Conservation (phyloP, 2,329 filamentous ascomycete genomes). For the Hypoxylon sp. region DNA sequence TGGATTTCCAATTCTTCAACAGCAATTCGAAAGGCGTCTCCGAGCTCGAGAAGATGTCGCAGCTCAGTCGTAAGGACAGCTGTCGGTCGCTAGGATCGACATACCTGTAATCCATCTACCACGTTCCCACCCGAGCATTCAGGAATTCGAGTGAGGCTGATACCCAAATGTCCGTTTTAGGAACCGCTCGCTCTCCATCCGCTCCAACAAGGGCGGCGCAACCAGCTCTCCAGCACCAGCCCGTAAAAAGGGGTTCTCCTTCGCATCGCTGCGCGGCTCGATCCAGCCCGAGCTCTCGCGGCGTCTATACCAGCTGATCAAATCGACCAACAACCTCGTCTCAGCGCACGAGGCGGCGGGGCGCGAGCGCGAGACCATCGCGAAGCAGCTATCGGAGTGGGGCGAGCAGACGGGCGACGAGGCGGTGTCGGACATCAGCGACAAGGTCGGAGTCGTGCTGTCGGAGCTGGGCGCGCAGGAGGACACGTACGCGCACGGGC, state of each 20-base stretch:
- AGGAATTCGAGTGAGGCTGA: conserved; percentile 31
- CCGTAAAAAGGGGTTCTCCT: conserved; percentile 80
- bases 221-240: conserved; percentile 55
- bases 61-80: conserved; percentile 40
- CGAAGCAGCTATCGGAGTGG: conserved; percentile 95
- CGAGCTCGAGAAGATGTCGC: conserved; percentile 49
- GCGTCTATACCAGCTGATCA: conserved; percentile 92
- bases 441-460: conserved; percentile 94
- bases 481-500: conserved; percentile 84
- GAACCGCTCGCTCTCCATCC: conserved; percentile 54
- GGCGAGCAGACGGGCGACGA: conserved; percentile 93
- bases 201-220: conserved; percentile 58
- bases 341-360: conserved; percentile 86
- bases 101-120: conserved; percentile 45
- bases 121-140: background rate
- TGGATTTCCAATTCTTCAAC: conserved; percentile 51
- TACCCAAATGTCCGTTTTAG: conserved; percentile 26
- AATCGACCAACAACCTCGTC: conserved; percentile 92
- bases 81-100: conserved; percentile 43
- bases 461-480: conserved; percentile 96
- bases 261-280: conserved; percentile 87
- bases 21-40: conserved; percentile 49
- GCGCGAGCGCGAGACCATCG: conserved; percentile 86
- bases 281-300: conserved; percentile 90
- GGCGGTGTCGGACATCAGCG: conserved; percentile 87